These are phyloP conservation scores for Candida manassasensis DNA, from an alignment of 805 yeast species.

Conservation along the genomic window DNA sequence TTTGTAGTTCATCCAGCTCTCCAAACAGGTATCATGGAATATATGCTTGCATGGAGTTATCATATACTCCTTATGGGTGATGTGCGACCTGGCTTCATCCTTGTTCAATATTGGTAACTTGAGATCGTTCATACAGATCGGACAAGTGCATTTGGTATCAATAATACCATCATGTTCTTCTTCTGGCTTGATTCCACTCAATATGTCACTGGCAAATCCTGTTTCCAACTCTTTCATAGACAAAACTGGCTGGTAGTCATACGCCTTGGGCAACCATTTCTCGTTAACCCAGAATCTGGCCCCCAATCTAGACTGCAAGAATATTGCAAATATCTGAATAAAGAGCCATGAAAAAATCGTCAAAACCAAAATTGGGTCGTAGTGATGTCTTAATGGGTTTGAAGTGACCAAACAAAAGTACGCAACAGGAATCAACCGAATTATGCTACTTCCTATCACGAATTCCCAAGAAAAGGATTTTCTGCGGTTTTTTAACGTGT, in stretches of 20 bases:
- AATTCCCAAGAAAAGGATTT: conserved; percentile 68
- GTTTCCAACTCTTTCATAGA: conserved; percentile 56
- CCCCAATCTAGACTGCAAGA: conserved; percentile 64
- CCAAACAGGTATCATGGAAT: conserved; percentile 85
- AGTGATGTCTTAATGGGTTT: conserved; percentile 71
- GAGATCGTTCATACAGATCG: conserved; percentile 85
- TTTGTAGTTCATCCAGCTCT: conserved; percentile 89
- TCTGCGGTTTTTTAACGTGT: conserved; percentile 63
- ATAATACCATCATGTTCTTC: conserved; percentile 25
- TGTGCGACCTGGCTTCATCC: conserved; percentile 10
- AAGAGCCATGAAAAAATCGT: conserved; percentile 51
- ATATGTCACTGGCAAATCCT: conserved; percentile 54
- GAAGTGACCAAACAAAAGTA: conserved; percentile 51
- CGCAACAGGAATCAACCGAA: conserved; percentile 59
- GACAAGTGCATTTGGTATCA: conserved; percentile 63
- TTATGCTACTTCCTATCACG: conserved; percentile 59
- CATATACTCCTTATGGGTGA: conserved; percentile 48
- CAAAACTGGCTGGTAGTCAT: conserved; percentile 74
- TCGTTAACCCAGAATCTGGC: conserved; percentile 82
- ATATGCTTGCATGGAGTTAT: conserved; percentile 89
- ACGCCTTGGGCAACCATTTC: conserved; percentile 70
- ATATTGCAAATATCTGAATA: conserved; percentile 54
- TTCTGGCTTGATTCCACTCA: conserved; percentile 28
- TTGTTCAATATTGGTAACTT: conserved; percentile 44
- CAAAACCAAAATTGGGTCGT: conserved; percentile 47